Conservation (phyloP, 345 rosid genomes). For the Citrus medica region DNA sequence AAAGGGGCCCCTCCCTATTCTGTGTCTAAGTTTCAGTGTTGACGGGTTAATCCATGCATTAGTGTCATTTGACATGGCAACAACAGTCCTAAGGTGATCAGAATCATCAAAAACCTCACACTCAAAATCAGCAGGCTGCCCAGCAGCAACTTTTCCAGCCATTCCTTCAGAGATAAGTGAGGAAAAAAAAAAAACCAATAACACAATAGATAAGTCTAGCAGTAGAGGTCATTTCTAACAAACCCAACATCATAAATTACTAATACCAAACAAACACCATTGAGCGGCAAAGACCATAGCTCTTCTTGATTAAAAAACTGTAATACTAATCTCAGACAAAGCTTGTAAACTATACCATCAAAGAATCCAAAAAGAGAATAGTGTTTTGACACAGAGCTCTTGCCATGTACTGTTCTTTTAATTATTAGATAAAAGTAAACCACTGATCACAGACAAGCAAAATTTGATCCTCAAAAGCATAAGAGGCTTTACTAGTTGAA, state of each 20-base stretch:
- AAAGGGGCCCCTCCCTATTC: constrained; percentile 91
- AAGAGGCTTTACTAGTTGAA: neutral
- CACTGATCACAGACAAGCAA: neutral
- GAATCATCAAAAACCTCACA: constrained; percentile 67
- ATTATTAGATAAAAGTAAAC: neutral
- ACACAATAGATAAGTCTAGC: neutral
- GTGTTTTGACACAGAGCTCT: neutral
- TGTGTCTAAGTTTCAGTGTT: constrained; percentile 68
- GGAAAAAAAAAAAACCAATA: no score
- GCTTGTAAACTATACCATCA: neutral
- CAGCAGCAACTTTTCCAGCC: constrained; percentile 57
- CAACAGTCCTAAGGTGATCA: constrained; percentile 50
- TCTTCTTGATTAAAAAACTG: neutral
- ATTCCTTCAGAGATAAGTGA: constrained; percentile 25
- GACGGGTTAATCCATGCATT: constrained; percentile 73
- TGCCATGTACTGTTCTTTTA: no score
- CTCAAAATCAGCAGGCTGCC: constrained; percentile 48
- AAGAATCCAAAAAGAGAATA: neutral
- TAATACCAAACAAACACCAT: neutral
- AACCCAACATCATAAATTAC: neutral
- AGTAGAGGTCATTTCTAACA: neutral
- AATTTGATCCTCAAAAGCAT: neutral
- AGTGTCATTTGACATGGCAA: constrained; percentile 41
- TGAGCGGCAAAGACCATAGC: neutral
- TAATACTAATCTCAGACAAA: neutral